Evolutionary conservation across 495 filamentous ascomycete genomes (phyloP), one percentile per base, ranked within the genome.

Genomic region (Gamarada debralockiae): DNA sequence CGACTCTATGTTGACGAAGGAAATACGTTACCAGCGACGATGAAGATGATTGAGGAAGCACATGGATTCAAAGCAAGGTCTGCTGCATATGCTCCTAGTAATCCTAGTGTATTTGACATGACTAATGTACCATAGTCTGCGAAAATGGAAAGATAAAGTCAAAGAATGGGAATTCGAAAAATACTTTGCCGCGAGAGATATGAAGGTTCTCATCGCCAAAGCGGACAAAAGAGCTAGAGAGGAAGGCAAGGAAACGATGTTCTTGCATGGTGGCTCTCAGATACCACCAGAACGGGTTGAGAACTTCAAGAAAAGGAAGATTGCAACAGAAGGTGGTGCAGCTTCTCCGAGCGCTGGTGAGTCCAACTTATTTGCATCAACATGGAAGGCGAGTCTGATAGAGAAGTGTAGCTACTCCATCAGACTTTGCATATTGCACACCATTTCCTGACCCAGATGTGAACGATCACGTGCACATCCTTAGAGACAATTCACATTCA

Each of bases 101-200:
- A 7, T 14, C 2, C 31, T 9, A 7, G 5, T 13, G 31, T 9
- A 27, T 13, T 41, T 6, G 21, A 23, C 14, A 13, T 51, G 17
- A 40, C 6, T 1, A 17, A 5, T 24, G 7, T 15, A 5, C 5
- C 25, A 40, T 12, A 53, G 51, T 53, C 33, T 39, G 20, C 42
- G 51, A 12, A 53, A 53, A 21, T 53, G 42, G 33, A 53, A 53
- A 47, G 31, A 53, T 17, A 53, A 53, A 38, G 33, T 53, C 1
- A 53, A 47, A 29, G 51, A 53, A 39, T 53, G 51, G 51, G 48
- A 29, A 12, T 47, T 53, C n/a, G 51, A 53, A 17, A 53, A 53
- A 34, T 38, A 47, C 21, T 38, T 53, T 22, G 27, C 51, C 7
- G 41, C 51, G 7, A 1, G n/a, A 1, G 43, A 46, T 27, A 53